These are phyloP conservation scores for Claviceps citrina DNA, from an alignment of 2,329 filamentous ascomycete genomes.

Conservation along the genomic window DNA sequence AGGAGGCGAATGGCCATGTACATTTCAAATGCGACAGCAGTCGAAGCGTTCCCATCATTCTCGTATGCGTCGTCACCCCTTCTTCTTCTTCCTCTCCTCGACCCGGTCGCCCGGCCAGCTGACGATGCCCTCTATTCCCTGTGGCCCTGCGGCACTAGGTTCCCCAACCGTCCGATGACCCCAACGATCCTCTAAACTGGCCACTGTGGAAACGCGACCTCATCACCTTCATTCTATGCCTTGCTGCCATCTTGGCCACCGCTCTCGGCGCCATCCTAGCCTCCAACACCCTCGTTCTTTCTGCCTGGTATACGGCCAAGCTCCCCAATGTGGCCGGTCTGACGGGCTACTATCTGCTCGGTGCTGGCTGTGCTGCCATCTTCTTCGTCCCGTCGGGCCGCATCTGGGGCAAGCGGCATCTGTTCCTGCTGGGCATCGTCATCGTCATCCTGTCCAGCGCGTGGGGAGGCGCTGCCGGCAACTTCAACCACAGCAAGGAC, in stretches of 20 bases:
- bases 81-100: too few relatives aligned
- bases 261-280: constrained; percentile 76
- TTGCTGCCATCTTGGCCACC: constrained; percentile 69
- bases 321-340: constrained; percentile 69
- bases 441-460: constrained; percentile 58
- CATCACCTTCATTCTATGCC: constrained; percentile 62
- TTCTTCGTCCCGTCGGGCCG: constrained; percentile 77
- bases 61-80: constrained; percentile 34
- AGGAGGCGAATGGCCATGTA: constrained; percentile 24
- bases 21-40: constrained; percentile 58
- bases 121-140: background rate
- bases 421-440: constrained; percentile 63
- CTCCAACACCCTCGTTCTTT: constrained; percentile 69
- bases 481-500: constrained; percentile 9
- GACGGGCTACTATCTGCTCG: constrained; percentile 77
- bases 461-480: constrained; percentile 59
- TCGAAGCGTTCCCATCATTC: constrained; percentile 54
- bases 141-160: constrained; percentile 25
- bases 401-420: constrained; percentile 84
- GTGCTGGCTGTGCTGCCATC: constrained; percentile 65
- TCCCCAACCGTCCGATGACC: constrained; percentile 80
- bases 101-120: too few relatives aligned
- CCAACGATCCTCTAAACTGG: constrained; percentile 79
- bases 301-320: constrained; percentile 44
- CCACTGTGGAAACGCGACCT: constrained; percentile 72